Conservation (phyloP, 2,329 filamentous ascomycete genomes). For the Alternaria sp. region DNA sequence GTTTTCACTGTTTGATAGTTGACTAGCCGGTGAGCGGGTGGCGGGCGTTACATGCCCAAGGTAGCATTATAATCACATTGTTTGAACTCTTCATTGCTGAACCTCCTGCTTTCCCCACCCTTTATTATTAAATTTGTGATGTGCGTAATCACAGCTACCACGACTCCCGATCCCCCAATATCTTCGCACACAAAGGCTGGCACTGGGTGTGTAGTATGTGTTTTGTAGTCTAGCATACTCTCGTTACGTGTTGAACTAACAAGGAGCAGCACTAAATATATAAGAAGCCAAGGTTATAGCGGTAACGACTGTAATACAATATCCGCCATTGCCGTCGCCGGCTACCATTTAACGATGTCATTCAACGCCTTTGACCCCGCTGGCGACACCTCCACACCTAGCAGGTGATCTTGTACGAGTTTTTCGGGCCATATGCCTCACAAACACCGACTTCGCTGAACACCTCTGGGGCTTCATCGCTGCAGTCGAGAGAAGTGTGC, state of each 20-base stretch:
- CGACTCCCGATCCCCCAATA: no score
- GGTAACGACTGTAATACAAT: background rate
- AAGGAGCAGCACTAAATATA: background rate
- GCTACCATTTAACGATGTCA: background rate
- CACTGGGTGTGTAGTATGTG: background rate
- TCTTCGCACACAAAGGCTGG: no score
- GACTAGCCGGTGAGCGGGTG: background rate
- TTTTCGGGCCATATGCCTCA: background rate
- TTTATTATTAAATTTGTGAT: no score
- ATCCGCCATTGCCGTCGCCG: background rate
- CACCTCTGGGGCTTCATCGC: background rate
- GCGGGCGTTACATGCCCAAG: background rate
- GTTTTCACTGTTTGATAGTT: background rate
- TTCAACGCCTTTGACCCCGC: no score
- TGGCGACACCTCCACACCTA: no score
- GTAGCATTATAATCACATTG: background rate
- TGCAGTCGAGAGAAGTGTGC: background rate
- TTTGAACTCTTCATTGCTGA: background rate
- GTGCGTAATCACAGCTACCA: no score
- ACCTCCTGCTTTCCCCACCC: no score
- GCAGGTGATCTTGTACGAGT: background rate
- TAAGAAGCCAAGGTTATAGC: background rate
- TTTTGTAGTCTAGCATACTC: no score
- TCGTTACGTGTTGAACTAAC: background rate
- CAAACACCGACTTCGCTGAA: background rate